Evolutionary conservation across 2,329 filamentous ascomycete species (phyloP).

Genomic region (Amesomyces nigricolor): DNA sequence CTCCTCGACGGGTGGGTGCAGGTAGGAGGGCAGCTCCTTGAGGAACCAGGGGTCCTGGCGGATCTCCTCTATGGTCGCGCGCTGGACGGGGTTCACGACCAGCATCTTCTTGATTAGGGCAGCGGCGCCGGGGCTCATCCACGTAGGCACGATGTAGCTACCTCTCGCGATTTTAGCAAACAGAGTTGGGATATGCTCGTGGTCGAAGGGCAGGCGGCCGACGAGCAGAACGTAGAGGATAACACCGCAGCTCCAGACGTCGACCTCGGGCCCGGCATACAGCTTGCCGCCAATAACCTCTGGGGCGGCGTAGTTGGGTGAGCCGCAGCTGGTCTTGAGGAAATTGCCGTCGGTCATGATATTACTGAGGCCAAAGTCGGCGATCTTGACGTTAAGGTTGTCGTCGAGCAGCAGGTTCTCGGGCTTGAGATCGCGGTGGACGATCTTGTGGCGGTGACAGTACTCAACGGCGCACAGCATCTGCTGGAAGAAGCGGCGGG

Average conservation of each 20-base stretch:
- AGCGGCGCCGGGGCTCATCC: constrained; percentile 79
- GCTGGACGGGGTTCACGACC: constrained; percentile 88
- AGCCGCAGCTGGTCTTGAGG: constrained; percentile 95
- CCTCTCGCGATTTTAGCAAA: constrained; percentile 98
- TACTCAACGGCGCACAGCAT: constrained; percentile 99
- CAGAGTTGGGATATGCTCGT: constrained; percentile 94
- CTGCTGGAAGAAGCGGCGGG: constrained; percentile 98
- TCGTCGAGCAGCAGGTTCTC: constrained; percentile 95
- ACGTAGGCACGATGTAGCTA: constrained; percentile 85
- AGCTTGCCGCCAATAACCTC: constrained; percentile 97
- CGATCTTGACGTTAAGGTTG: constrained; percentile 97
- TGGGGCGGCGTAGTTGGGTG: constrained; percentile 94
- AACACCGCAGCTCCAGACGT: constrained; percentile 96
- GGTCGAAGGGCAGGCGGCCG: constrained; percentile 86
- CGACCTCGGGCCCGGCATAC: constrained; percentile 94
- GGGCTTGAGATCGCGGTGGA: constrained; percentile 94
- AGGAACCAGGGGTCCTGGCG: constrained; percentile 91
- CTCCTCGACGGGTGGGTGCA: constrained; percentile 82
- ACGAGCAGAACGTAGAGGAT: constrained; percentile 81
- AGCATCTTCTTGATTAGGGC: constrained; percentile 87
- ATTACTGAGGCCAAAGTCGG: constrained; percentile 96
- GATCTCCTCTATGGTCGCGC: constrained; percentile 91
- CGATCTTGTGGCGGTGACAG: constrained; percentile 97
- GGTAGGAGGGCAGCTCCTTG: constrained; percentile 77
- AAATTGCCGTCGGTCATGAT: constrained; percentile 99